Base-by-base conservation (phyloP, 345 rosid genomes). In the Lepidium africanum region DNA sequence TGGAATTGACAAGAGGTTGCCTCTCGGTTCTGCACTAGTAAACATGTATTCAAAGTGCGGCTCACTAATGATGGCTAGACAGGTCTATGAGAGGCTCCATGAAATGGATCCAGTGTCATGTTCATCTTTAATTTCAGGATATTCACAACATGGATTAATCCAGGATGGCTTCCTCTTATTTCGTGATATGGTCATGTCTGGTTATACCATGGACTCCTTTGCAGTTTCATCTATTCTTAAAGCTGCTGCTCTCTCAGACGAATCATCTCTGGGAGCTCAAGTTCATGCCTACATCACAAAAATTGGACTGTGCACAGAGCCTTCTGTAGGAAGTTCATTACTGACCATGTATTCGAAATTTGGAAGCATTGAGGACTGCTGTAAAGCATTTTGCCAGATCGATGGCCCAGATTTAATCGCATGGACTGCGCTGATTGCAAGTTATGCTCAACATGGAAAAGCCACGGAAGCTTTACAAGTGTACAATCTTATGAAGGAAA, bases 401-500 rank as follows among this genome's bases (percentile, higher is more conserved):
- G 68, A 69, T 45, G 75, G 42, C 12, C 90, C 90, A 46, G 96
- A 90, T 74, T 76, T 87, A 17, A 75, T 90, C 0, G 81, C 85
- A 60, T 87, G 91, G 96, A 84, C 94, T 17, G 71, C 90, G 5
- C 73, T 90, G 84, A 84, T 90, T 45, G 78, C 80, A 50, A 82
- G 94, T 78, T 90, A 79, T 71, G 90, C 96, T 46, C 77, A 76
- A 52, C 90, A 86, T 79, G 96, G 96, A 78, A 78, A 78, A 75
- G 92, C 84, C 30, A 63, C 36, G 14, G 86, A 83, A 73, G 96
- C 94, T 9, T 69, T 90, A 72, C 67, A 59, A 79, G 59, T 70
- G 27, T 90, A 76, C 17, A 84, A 77, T 55, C 78, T 71, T 14
- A 84, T 86, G 94, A 81, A 65, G 58, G 72, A 48, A 68, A 75